Percentiles rank a stretch among this genome's conserved stretches.
Conservation (phyloP, 805 yeast species). For the Torulaspora delbrueckii region DNA sequence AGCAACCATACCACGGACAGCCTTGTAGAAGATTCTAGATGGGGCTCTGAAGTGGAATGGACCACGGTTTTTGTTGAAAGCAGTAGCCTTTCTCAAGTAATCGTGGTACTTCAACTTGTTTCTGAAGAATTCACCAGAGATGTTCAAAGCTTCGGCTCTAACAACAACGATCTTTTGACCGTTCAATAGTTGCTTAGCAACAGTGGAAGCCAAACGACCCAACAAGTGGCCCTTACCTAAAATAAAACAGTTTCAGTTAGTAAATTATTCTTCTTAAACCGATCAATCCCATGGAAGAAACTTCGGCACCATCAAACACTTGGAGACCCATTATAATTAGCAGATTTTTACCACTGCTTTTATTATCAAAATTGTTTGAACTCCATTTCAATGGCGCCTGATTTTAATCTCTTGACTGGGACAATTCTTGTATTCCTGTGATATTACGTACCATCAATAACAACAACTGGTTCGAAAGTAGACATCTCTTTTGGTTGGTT, state of each 20-base stretch:
- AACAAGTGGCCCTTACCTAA: slow-evolving; percentile 95
- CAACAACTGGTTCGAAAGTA: slow-evolving; percentile 93
- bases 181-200: slow-evolving; percentile 96
- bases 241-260: slow-evolving; percentile 12
- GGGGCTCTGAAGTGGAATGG: slow-evolving; percentile 99
- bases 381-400: background rate
- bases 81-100: slow-evolving; percentile 98
- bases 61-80: slow-evolving; percentile 98
- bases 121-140: slow-evolving; percentile 99
- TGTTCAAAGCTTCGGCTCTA: slow-evolving; percentile 96
- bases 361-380: background rate
- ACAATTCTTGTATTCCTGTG: background rate
- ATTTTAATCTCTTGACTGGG: background rate
- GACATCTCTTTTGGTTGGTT: slow-evolving; percentile 38
- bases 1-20: slow-evolving; percentile 98
- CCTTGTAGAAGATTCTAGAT: slow-evolving; percentile 99
- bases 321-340: too few relatives aligned
- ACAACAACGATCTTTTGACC: slow-evolving; percentile 98
- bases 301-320: background rate
- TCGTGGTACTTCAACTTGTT: slow-evolving; percentile 99
- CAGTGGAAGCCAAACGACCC: slow-evolving; percentile 98
- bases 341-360: background rate
- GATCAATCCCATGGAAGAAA: background rate
- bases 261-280: background rate
- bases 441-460: slow-evolving; percentile 78